Base-by-base conservation (phyloP, 2,329 filamentous ascomycete genomes). In the Colletotrichum simmondsii region DNA sequence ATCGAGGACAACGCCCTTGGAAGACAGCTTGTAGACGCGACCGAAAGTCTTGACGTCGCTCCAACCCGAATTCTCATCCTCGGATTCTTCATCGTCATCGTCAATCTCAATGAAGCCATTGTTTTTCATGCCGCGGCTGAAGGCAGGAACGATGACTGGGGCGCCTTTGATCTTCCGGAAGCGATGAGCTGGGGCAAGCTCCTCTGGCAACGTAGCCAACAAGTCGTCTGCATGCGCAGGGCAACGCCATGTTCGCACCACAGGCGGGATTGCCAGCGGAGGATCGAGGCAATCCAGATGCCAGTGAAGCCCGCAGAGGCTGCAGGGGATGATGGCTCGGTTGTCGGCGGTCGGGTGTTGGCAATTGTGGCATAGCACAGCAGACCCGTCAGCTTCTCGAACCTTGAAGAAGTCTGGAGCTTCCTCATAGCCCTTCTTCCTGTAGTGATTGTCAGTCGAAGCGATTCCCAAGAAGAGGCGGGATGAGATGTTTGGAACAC, bases 251-350 rank as follows among this genome's bases (percentile, higher is more conserved):
- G 92, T 93, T 78, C 92, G 91, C 64, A 92, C 87, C 63, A 91
- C 88, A 12, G 95, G 95, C 52, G 95, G 93, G 68, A 93, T 91
- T 42, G 95, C 91, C 79, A 95, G 85, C 42, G 96, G 95, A 32
- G 95, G 94, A 79, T 97, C 92, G 19, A 97, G 86, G 83, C 97
- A 99, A 82, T 98, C 96, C 64, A 98, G 87, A 84, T 99, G 97
- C 93, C 95, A 99, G 79, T 92, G 89, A 42, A 94, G 88, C 14
- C 90, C 87, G 83, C 96, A 99, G 78, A 89, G 90, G 81, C 95
- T 95, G 85, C 96, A 99, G 58, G 93, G 91, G 76, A 98, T 93
- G 77, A 98, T 95, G 76, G 92, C 90, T 30, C 93, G 91, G 77
- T 88, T 88, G 75, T 85, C 82, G 24, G 89, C 85, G 58, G 92